Evolutionary conservation across 495 filamentous ascomycete genomes (phyloP).

Genomic region (Talaromyces ruber): DNA sequence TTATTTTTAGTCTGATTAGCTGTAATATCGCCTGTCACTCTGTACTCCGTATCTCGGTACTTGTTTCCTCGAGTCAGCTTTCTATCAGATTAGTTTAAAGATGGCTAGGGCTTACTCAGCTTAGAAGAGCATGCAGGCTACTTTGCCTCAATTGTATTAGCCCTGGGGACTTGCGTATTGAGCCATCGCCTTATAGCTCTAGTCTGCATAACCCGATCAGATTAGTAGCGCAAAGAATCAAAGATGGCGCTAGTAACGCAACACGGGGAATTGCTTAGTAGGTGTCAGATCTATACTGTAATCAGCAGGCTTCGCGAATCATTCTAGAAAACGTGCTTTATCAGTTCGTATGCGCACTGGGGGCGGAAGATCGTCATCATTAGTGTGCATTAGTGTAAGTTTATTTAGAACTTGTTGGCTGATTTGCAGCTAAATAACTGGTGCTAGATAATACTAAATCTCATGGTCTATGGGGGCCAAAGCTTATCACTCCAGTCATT

Average conservation of each 20-base stretch:
- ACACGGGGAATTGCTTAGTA: neutral
- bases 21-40: neutral
- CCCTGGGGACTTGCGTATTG: neutral
- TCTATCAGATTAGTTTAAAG: neutral
- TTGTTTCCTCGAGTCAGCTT: neutral
- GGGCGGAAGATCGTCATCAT: neutral
- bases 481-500: neutral
- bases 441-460: too few relatives aligned
- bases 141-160: neutral
- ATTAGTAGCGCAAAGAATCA: too few relatives aligned
- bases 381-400: neutral
- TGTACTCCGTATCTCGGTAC: neutral
- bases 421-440: too few relatives aligned
- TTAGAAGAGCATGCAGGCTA: neutral
- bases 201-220: neutral
- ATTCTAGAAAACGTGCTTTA: neutral
- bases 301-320: neutral
- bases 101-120: neutral
- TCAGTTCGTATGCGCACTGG: neutral
- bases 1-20: neutral
- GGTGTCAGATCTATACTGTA: neutral
- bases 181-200: neutral
- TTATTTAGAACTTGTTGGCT: too few relatives aligned
- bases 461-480: neutral
- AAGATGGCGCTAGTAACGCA: neutral